These are phyloP conservation scores for Saccharum hybrid DNA, from an alignment of 202 grass and related monocot species.

Conservation along the genomic window DNA sequence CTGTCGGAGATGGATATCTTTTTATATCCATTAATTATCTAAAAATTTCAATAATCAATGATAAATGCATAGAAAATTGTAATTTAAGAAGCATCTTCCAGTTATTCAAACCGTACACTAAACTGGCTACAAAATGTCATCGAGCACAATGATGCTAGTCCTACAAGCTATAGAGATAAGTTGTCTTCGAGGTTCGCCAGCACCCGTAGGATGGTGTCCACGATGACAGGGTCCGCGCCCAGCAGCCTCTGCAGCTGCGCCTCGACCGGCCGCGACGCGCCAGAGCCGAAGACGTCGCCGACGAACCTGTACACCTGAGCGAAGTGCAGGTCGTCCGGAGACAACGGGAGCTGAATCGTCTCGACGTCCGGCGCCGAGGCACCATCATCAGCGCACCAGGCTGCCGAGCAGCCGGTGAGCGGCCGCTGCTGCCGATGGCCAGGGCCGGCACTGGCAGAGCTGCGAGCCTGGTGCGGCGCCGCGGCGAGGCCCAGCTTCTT, in stretches of 20 bases:
- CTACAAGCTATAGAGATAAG: neutral
- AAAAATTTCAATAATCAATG: too few relatives aligned
- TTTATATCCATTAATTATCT: too few relatives aligned
- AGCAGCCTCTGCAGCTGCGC: neutral
- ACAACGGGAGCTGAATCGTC: neutral
- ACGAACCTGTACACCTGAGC: conserved; percentile 15
- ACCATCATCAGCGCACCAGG: neutral
- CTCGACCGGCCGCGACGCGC: conserved; percentile 6
- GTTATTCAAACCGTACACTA: too few relatives aligned
- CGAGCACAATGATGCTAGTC: neutral
- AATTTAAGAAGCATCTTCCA: too few relatives aligned
- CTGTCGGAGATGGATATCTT: too few relatives aligned
- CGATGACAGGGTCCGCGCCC: neutral
- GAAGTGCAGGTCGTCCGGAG: neutral
- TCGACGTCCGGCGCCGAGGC: neutral
- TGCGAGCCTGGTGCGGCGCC: conserved; percentile 55
- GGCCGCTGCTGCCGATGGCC: neutral
- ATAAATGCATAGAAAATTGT: too few relatives aligned
- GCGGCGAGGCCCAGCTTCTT: conserved; percentile 45
- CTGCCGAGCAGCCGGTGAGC: too few relatives aligned
- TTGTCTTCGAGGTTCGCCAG: neutral
- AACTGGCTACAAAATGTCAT: neutral
- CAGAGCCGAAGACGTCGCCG: conserved; percentile 20
- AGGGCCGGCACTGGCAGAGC: neutral
- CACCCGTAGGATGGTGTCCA: conserved; percentile 5